A percentile compares a stretch with the other conserved stretches of the same genome.
These are phyloP conservation scores for Malassezia globosa DNA, from an alignment of 1,284 basidiomycete genomes.

Conservation along the genomic window DNA sequence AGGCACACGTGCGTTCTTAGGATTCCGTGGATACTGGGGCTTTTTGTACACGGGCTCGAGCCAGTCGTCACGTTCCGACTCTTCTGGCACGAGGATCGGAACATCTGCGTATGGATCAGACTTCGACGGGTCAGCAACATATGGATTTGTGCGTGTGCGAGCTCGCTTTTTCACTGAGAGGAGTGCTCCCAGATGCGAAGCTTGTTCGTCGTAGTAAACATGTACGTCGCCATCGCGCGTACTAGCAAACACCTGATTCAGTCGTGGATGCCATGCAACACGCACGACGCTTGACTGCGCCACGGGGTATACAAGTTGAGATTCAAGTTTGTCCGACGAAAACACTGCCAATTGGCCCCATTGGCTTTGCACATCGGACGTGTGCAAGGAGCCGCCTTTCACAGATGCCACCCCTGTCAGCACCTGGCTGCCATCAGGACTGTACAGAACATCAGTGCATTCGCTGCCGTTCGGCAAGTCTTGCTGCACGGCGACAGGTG, in stretches of 20 bases:
- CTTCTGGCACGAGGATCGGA: constrained; percentile 23
- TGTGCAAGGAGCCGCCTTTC: not conserved
- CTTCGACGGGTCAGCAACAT: not conserved
- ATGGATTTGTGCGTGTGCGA: constrained; percentile 8
- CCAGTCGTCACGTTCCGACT: constrained; percentile 6
- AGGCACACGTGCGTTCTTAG: constrained; percentile 54
- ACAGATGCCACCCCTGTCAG: constrained; percentile 57
- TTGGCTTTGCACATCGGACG: not conserved
- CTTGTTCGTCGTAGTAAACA: constrained; percentile 76
- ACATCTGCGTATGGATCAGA: constrained; percentile 11
- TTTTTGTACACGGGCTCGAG: constrained; percentile 56
- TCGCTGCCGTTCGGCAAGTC: constrained; percentile 69
- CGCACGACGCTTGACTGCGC: constrained; percentile 16
- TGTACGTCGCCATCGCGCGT: constrained; percentile 59
- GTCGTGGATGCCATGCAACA: constrained; percentile 22
- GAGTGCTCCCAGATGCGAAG: constrained; percentile 81
- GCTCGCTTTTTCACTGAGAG: constrained; percentile 58
- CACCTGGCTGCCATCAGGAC: constrained; percentile 66
- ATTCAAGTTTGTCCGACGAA: constrained; percentile 10
- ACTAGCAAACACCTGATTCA: constrained; percentile 38
- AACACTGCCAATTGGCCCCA: constrained; percentile 25
- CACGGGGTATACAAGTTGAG: constrained; percentile 4
- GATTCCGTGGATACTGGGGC: constrained; percentile 58
- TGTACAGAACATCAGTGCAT: constrained; percentile 81
- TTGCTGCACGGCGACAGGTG: constrained; percentile 59